Conservation (phyloP, 805 yeast species). For the Pichia gijzeniarum region DNA sequence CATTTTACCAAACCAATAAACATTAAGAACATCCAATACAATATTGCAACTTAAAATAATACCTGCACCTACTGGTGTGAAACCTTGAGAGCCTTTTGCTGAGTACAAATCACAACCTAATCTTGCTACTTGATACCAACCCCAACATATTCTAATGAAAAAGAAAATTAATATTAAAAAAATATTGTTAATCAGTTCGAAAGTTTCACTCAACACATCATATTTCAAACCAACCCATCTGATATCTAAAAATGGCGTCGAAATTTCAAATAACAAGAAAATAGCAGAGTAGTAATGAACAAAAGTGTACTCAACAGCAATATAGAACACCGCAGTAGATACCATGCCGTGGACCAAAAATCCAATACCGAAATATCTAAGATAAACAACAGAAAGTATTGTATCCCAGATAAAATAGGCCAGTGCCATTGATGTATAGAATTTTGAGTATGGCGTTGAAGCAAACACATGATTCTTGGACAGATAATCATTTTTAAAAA, state of each 20-base stretch:
- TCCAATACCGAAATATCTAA: slow-evolving; percentile 30
- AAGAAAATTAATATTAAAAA: slow-evolving; percentile 31
- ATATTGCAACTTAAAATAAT: slow-evolving; percentile 28
- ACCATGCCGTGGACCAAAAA: slow-evolving; percentile 33
- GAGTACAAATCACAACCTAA: slow-evolving; percentile 25
- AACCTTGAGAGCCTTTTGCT: slow-evolving; percentile 25
- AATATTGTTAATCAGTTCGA: slow-evolving; percentile 30
- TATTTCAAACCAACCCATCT: slow-evolving; percentile 34
- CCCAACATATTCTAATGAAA: slow-evolving; percentile 32
- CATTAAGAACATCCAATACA: slow-evolving; percentile 30
- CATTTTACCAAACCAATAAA: slow-evolving; percentile 35
- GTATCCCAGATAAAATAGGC: slow-evolving; percentile 35
- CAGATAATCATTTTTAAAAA: slow-evolving; percentile 25
- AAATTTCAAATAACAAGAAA: slow-evolving; percentile 31
- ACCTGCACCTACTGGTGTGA: slow-evolving; percentile 21
- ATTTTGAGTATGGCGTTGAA: slow-evolving; percentile 28
- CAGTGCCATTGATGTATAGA: slow-evolving; percentile 27
- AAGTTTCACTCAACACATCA: slow-evolving; percentile 21
- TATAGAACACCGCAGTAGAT: slow-evolving; percentile 29
- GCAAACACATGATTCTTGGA: slow-evolving; percentile 29
- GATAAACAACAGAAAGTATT: slow-evolving; percentile 23
- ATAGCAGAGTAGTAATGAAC: slow-evolving; percentile 32
- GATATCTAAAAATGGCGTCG: slow-evolving; percentile 33
- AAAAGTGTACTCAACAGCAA: slow-evolving; percentile 20
- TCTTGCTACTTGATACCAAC: slow-evolving; percentile 31